Evolutionary conservation across 2,329 filamentous ascomycete species (phyloP), one percentile per base, ranked within the genome.

Genomic region (Phaeosphaeria sp.): DNA sequence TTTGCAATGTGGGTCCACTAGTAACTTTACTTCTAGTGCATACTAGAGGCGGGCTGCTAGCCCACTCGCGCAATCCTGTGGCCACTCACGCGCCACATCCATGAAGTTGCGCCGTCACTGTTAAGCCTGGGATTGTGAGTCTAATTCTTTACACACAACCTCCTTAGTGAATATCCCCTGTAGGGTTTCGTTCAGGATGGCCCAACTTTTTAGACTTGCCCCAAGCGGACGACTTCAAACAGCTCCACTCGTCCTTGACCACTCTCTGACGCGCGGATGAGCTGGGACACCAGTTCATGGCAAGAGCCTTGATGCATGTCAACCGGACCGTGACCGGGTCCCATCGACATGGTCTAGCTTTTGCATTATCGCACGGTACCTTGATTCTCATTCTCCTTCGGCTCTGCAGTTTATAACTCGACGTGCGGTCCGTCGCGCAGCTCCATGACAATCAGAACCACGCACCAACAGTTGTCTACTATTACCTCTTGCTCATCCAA

Each of bases 1-100:
- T 60, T 58, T 59, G 63, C 57, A 51, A 58, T 63, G 64, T 65
- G 59, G 59, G 58, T 46, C 56, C 56, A 60, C 54, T 63, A 63
- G 54, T 64, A 60, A 62, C 60, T 62, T 65, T 20, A n/a, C n/a
- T 67, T 59, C 60, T 33, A 25, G 64, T 56, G 61, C 52, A 50
- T 50, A 51, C 61, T 66, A 64, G 59, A 66, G 64, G 69, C 68
- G 64, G 70, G 63, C 52, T 71, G 60, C 59, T 57, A 60, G 48
- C 59, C 52, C 46, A 53, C 39, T 59, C 18, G 52, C 46, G 41
- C 44, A 47, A 22, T 20, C 33, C 50, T 44, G 49, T 48, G 50
- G 48, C 61, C 62, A 61, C 55, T 59, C 56, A 59, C 50, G 51
- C 23, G n/a, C 36, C 46, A 39, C 17, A 46, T 21, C 41, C 44